Percentiles rank a stretch among this genome's conserved stretches.
Conservation (phyloP, 768 basidiomycete species). For the Amanita jacksonii region DNA sequence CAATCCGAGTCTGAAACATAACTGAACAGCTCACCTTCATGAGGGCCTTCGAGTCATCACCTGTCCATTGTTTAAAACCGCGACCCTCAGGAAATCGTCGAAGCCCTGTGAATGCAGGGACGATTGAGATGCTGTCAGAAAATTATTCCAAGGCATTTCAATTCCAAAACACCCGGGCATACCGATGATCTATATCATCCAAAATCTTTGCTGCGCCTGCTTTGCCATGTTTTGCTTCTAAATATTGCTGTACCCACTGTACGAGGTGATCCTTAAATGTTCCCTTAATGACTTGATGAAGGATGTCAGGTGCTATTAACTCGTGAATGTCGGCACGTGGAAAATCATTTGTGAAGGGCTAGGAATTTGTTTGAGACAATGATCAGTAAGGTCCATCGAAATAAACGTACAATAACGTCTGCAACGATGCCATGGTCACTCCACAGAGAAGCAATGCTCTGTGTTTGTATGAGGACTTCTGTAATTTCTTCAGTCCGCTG, state of each 20-base stretch:
- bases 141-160: too few relatives aligned
- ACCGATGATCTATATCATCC: too few relatives aligned
- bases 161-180: too few relatives aligned
- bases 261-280: conserved; percentile 13
- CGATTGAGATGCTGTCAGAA: conserved; percentile 5
- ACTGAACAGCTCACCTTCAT: conserved; percentile 16
- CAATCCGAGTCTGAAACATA: not conserved
- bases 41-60: conserved; percentile 19
- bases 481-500: too few relatives aligned
- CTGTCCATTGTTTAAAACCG: conserved; percentile 19
- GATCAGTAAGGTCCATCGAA: not conserved
- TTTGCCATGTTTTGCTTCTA: not conserved
- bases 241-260: not conserved
- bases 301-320: conserved; percentile 23
- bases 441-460: conserved; percentile 23
- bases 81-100: conserved; percentile 13
- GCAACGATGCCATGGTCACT: conserved; percentile 21
- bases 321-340: conserved; percentile 27
- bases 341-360: conserved; percentile 24
- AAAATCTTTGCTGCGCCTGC: too few relatives aligned
- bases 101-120: conserved; percentile 8
- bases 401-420: conserved; percentile 20
- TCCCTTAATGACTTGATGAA: conserved; percentile 33
- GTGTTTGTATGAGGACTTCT: conserved; percentile 15
- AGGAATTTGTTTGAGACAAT: not conserved